Evolutionary conservation across 352 stramenopile species (phyloP).

Genomic region (Phytophthora pluvialis): DNA sequence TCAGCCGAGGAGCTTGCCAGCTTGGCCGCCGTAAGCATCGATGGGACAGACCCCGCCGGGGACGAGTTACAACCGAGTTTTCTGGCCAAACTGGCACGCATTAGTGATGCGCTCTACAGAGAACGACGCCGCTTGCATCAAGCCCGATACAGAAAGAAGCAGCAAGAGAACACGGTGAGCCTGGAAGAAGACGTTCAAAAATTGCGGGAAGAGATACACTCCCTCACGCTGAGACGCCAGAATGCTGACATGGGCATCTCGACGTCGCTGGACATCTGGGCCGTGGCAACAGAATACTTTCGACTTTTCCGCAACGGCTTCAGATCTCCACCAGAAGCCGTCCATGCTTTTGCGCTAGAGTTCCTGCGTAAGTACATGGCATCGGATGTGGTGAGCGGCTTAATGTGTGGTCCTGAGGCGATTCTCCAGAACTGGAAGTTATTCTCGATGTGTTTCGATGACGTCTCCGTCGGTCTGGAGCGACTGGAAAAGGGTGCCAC

Average conservation of each 20-base stretch:
- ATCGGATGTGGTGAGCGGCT: background rate
- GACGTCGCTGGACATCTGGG: background rate
- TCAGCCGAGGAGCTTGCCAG: background rate
- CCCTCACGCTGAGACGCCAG: background rate
- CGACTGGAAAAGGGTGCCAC: background rate
- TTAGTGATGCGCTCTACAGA: background rate
- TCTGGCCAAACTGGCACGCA: background rate
- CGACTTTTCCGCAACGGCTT: background rate
- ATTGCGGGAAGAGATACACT: slow-evolving; percentile 1
- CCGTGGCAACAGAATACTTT: background rate
- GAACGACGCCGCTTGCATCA: background rate
- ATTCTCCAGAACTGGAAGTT: background rate
- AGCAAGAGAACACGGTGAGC: background rate
- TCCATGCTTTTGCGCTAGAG: background rate
- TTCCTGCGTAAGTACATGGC: background rate
- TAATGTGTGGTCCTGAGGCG: background rate
- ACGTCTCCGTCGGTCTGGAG: background rate
- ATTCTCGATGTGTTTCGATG: slow-evolving; percentile 1
- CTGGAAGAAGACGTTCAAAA: background rate
- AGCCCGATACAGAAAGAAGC: slow-evolving; percentile 7
- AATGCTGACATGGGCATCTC: background rate
- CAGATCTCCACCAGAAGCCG: background rate
- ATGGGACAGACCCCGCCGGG: too few relatives aligned
- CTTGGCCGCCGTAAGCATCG: too few relatives aligned
- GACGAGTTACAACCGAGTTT: background rate